These are phyloP conservation scores for Vigna trinervia DNA, from an alignment of 306 rosid species.

Conservation along the genomic window DNA sequence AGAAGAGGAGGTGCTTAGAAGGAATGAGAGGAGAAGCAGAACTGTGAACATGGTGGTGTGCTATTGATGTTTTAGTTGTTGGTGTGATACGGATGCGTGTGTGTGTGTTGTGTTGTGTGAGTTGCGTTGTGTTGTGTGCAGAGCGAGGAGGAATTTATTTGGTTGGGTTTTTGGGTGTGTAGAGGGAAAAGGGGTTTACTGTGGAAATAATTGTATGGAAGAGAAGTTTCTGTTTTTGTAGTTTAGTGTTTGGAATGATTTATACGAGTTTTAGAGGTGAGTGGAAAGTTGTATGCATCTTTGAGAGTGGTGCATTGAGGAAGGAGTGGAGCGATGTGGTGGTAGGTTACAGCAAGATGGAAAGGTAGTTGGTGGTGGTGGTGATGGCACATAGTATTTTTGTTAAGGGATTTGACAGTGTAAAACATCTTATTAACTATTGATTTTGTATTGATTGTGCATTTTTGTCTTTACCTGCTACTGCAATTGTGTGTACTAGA, in stretches of 20 bases:
- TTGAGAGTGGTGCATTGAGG: background rate
- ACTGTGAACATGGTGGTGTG: slow-evolving; percentile 33
- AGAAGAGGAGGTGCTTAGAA: slow-evolving; percentile 31
- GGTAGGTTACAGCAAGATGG: slow-evolving; percentile 52
- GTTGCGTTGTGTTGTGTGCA: background rate
- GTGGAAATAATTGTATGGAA: slow-evolving; percentile 51
- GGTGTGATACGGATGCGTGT: background rate
- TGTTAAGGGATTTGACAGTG: slow-evolving; percentile 33
- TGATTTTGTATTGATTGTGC: slow-evolving; percentile 31
- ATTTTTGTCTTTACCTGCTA: slow-evolving; percentile 44
- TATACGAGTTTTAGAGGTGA: background rate
- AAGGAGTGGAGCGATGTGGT: slow-evolving; percentile 5
- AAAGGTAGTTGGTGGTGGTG: slow-evolving; percentile 36
- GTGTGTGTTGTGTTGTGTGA: background rate
- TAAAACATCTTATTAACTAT: slow-evolving; percentile 40
- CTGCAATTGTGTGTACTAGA: background rate
- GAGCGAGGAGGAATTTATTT: slow-evolving; percentile 48
- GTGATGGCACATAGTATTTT: slow-evolving; percentile 35
- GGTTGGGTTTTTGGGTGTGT: slow-evolving; percentile 43
- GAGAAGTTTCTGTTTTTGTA: slow-evolving; percentile 43
- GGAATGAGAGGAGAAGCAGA: slow-evolving; percentile 27
- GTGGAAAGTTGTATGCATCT: background rate
- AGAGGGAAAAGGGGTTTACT: slow-evolving; percentile 39
- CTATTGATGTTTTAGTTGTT: slow-evolving; percentile 4
- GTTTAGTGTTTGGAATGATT: slow-evolving; percentile 44